A percentile compares a stretch with the other conserved stretches of the same genome.
phyloP scores from a whole-genome alignment of 2,329 filamentous ascomycete genomes.

The Colletotrichum sp. region DNA sequence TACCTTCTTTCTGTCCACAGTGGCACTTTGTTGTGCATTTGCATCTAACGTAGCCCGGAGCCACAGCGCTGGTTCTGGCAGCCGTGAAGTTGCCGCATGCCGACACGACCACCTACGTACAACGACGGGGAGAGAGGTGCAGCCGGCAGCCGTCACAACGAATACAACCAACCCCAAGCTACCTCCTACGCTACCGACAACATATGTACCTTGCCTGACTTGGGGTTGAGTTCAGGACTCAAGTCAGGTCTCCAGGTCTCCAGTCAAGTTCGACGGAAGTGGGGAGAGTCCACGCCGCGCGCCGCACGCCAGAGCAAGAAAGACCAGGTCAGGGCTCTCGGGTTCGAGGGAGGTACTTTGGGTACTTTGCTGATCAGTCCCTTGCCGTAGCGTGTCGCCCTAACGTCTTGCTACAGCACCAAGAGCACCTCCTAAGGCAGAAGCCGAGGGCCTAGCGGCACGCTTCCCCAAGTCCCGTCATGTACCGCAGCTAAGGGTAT shows the following conservation, averaged over 20 bases:
- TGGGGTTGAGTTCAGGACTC: constrained; percentile 1
- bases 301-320: constrained; percentile 9
- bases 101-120: neutral
- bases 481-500: neutral
- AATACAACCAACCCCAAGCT: neutral
- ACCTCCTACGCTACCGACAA: neutral
- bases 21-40: neutral
- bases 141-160: neutral
- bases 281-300: constrained; percentile 17
- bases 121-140: neutral
- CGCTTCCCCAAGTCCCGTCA: neutral
- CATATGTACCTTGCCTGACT: constrained; percentile 10
- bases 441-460: neutral
- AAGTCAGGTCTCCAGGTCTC: constrained; percentile 5
- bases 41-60: neutral
- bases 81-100: neutral
- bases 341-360: constrained; percentile 12
- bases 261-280: constrained; percentile 9
- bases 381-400: neutral
- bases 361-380: constrained; percentile 13
- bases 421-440: neutral
- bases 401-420: neutral
- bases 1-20: neutral
- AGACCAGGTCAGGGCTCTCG: constrained; percentile 19
- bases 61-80: neutral